Conservation (phyloP, 441 rosid species). For the Heliophila coronopifolia region DNA sequence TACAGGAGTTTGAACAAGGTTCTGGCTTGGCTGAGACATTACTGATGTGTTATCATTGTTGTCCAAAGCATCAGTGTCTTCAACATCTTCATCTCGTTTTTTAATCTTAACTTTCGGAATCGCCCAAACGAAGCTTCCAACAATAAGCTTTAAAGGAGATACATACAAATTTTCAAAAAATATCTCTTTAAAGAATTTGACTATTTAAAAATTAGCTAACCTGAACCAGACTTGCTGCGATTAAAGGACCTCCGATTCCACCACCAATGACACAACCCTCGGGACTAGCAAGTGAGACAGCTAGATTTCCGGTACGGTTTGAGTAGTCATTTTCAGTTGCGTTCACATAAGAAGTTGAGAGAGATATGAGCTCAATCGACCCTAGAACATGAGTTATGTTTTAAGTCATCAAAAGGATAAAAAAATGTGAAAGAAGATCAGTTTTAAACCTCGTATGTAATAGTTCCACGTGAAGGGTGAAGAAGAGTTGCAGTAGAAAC, state of each 20-base stretch:
- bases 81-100: conserved; percentile 42
- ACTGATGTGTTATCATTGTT: conserved; percentile 36
- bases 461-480: conserved; percentile 58
- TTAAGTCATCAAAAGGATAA: background rate
- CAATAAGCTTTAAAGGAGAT: conserved; percentile 45
- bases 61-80: conserved; percentile 36
- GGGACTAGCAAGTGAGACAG: conserved; percentile 84
- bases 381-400: conserved; percentile 36
- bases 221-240: conserved; percentile 86
- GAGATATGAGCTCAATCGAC: conserved; percentile 84
- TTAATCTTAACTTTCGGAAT: conserved; percentile 55
- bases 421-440: background rate
- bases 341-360: conserved; percentile 72
- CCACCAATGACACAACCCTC: conserved; percentile 95
- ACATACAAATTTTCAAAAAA: background rate
- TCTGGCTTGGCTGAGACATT: conserved; percentile 43
- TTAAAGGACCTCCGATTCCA: conserved; percentile 75
- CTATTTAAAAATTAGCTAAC: conserved; percentile 24
- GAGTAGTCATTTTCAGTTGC: conserved; percentile 39
- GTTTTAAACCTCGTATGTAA: conserved; percentile 54
- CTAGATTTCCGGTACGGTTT: conserved; percentile 61
- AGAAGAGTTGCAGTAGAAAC: conserved; percentile 62
- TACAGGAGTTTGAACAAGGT: conserved; percentile 44
- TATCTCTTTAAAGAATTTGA: background rate
- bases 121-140: conserved; percentile 87